These are phyloP conservation scores for Neurospora sublineolata DNA, from an alignment of 495 filamentous ascomycete genomes.

Conservation along the genomic window DNA sequence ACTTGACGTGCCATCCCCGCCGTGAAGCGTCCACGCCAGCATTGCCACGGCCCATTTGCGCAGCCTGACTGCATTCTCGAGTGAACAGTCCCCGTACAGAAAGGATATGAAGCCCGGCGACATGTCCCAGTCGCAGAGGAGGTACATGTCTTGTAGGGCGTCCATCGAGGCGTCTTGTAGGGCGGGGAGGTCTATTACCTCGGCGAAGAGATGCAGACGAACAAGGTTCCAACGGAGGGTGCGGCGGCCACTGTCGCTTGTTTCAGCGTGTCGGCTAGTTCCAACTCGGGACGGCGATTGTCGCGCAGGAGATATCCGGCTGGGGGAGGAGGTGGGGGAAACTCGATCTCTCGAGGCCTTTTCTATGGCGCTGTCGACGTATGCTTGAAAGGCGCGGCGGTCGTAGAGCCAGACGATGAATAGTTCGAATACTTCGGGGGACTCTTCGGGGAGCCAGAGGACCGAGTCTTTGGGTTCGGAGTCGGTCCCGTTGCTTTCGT, in stretches of 20 bases:
- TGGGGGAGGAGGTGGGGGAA: constrained; percentile 2
- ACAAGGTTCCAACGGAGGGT: constrained; percentile 32
- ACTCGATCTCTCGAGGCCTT: constrained; percentile 8
- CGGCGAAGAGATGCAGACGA: constrained; percentile 36
- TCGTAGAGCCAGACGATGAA: constrained; percentile 36
- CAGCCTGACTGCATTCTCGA: constrained; percentile 27
- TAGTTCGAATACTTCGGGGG: constrained; percentile 35
- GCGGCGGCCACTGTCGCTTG: constrained; percentile 10
- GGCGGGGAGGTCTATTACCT: constrained; percentile 25
- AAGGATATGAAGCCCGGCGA: constrained; percentile 30
- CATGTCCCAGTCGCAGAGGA: constrained; percentile 39
- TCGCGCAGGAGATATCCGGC: constrained; percentile 1
- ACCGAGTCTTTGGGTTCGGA: constrained; percentile 15
- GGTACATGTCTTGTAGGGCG: constrained; percentile 37
- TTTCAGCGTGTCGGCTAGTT: not conserved
- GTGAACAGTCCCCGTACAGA: constrained; percentile 33
- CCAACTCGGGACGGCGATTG: not conserved
- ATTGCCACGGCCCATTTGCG: constrained; percentile 39
- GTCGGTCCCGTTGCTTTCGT: not conserved
- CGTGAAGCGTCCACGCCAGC: constrained; percentile 33
- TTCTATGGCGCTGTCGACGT: constrained; percentile 27
- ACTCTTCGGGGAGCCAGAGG: constrained; percentile 30
- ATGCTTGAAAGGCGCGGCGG: constrained; percentile 21
- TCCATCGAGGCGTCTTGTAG: constrained; percentile 39
- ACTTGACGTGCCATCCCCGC: constrained; percentile 12